These are phyloP conservation scores for Casuarina cunninghamiana DNA, from an alignment of 306 rosid species.

Conservation along the genomic window DNA sequence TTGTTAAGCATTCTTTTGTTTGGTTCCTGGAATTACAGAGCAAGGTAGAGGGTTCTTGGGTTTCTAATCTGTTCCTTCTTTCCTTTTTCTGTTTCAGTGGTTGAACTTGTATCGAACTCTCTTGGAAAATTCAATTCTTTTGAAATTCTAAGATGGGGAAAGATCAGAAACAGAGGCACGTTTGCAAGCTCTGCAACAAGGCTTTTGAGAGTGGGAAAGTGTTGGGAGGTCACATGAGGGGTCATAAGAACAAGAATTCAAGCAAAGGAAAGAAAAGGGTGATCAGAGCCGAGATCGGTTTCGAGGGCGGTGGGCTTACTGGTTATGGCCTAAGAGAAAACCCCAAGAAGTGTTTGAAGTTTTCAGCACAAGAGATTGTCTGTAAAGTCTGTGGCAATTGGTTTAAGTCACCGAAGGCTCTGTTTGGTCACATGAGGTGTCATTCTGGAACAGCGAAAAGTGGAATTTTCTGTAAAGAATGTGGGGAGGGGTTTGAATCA, in stretches of 20 bases:
- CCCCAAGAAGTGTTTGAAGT: conserved; percentile 46
- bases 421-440: conserved; percentile 59
- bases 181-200: conserved; percentile 44
- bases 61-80: conserved; percentile 29
- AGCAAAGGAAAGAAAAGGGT: conserved; percentile 17
- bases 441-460: conserved; percentile 40
- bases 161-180: conserved; percentile 37
- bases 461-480: conserved; percentile 33
- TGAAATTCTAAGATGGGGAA: conserved; percentile 26
- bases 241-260: conserved; percentile 19
- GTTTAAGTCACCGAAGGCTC: conserved; percentile 37
- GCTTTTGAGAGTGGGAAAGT: conserved; percentile 45
- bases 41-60: conserved; percentile 13
- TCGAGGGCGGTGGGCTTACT: conserved; percentile 14
- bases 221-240: conserved; percentile 49
- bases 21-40: conserved; percentile 2
- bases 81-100: conserved; percentile 1
- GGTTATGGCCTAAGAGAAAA: conserved; percentile 45
- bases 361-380: conserved; percentile 28
- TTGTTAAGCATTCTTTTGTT: conserved; percentile 27
- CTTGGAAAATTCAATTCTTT: not conserved
- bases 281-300: not conserved
- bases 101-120: not conserved
- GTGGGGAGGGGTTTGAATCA: conserved; percentile 35
- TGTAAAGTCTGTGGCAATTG: conserved; percentile 45